phyloP scores from a whole-genome alignment of 2,329 filamentous ascomycete genomes.

The Purpureocillium lavendulum region DNA sequence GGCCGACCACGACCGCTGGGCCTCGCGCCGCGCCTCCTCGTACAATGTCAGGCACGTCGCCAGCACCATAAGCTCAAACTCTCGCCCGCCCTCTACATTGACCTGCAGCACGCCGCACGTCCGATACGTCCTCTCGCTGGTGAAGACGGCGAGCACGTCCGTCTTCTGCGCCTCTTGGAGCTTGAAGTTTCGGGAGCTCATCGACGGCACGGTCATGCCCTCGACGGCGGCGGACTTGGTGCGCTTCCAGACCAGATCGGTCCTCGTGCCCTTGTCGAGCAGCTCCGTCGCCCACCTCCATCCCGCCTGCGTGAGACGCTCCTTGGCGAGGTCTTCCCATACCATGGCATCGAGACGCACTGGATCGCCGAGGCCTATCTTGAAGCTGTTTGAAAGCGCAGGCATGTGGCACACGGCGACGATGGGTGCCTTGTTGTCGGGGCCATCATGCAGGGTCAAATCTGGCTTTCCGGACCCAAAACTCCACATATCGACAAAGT shows the following conservation, averaged over 20 bases:
- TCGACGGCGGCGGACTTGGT: conserved; percentile 6
- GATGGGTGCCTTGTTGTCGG: conserved; percentile 2
- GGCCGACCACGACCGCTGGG: too few relatives aligned
- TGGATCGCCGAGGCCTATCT: conserved; percentile 10
- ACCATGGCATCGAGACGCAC: background rate
- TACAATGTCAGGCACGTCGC: conserved; percentile 9
- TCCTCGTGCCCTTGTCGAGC: conserved; percentile 1
- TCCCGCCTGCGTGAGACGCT: conserved; percentile 4
- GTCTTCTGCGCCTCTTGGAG: conserved; percentile 7
- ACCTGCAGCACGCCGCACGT: conserved; percentile 9
- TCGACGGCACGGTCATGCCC: conserved; percentile 1
- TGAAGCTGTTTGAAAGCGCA: conserved; percentile 6
- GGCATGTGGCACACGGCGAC: conserved; percentile 10
- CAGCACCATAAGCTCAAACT: conserved; percentile 10
- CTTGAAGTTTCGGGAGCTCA: conserved; percentile 7
- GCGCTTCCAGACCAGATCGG: conserved; percentile 9
- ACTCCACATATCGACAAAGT: conserved; percentile 5
- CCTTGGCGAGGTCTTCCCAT: conserved; percentile 12
- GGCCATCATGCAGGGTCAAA: conserved; percentile 9
- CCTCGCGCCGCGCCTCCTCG: conserved; percentile 3
- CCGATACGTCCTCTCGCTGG: conserved; percentile 2
- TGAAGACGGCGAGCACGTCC: conserved; percentile 9
- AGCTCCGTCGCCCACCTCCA: conserved; percentile 3
- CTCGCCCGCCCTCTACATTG: conserved; percentile 6
- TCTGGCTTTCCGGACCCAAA: conserved; percentile 1